Percentiles rank a stretch among this genome's conserved stretches.
Conservation (phyloP, 2,329 filamentous ascomycete genomes). For the Beauveria caledonica region DNA sequence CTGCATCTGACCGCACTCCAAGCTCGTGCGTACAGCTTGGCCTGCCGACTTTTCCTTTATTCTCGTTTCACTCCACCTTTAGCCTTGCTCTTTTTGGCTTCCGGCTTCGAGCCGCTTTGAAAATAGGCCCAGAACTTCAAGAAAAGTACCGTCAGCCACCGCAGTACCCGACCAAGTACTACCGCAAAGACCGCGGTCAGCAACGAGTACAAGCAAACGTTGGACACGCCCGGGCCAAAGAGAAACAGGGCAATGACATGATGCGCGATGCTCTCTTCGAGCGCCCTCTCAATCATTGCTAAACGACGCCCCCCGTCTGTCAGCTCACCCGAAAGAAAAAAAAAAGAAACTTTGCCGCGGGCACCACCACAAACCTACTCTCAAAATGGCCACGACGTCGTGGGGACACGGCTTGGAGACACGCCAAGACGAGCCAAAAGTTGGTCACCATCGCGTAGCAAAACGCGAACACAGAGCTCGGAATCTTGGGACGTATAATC, state of each 20-base stretch:
- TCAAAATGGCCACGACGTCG: background rate
- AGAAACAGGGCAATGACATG: background rate
- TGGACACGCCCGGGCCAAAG: background rate
- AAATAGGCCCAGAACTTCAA: no score
- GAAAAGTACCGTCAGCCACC: background rate
- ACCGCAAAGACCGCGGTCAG: background rate
- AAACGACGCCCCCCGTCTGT: background rate
- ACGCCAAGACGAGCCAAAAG: background rate
- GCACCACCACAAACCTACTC: background rate
- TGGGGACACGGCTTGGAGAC: background rate
- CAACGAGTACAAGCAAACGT: background rate
- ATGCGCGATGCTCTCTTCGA: background rate
- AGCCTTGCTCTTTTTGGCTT: no score
- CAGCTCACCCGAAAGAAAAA: background rate
- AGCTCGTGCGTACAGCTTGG: no score
- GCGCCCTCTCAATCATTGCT: background rate
- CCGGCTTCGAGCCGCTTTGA: no score
- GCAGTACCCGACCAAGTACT: no score
- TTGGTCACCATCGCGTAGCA: background rate
- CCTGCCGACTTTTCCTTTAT: no score
- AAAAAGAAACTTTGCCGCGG: no score
- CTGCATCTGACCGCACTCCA: no score
- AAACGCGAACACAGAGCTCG: background rate
- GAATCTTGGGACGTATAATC: background rate
- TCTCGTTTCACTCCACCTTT: no score